Base-by-base conservation (phyloP, 495 filamentous ascomycete genomes). In the Talaromyces wortmannii region DNA sequence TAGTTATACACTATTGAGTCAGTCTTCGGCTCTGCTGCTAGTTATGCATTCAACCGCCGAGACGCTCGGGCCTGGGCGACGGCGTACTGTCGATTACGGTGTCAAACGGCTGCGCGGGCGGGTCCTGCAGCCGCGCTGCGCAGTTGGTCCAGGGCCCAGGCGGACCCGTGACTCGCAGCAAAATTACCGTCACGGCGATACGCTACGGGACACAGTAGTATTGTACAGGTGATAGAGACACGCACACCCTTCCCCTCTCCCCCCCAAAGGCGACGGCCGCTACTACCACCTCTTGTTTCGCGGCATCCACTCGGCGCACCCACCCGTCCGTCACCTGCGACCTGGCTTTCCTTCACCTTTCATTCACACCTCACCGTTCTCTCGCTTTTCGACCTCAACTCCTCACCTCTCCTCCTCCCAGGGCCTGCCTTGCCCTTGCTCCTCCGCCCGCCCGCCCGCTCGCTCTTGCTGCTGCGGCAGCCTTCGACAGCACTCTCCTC, bases 371-470 rank as follows among this genome's bases (percentile, higher is more conserved):
- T 10, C 5, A 53, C 59, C 57, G 62, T 55, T 56, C 57, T 55
- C 57, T 61, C 56, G 60, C 59, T 62, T 63, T 54, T 65, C 63
- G 63, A 61, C 63, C 58, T 65, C 63, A 53, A 59, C 58, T 65
- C 58, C 54, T 63, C 60, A 56, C 48, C 60, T 65, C 60, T 51
- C 58, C 56, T 60, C 53, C 53, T 55, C 56, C 61, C 47, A 54
- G 57, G 58, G 60, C 62, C 63, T 60, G 63, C 63, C 36, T 13
- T 40, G 36, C 36, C 13, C 36, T 40, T 40, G 36, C 36, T 40
- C 36, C 36, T 40, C 36, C 36, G 36, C 36, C 2, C 13, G 8
- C 36, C 36, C 8, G 8, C 36, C 36, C 36, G 8, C 8, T 40
- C 36, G 8, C 8, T 40, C 36, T 13, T 10, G 36, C 1, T 13